Evolutionary conservation across 2,329 filamentous ascomycete genomes (phyloP).

Genomic region (Alternaria dauci): DNA sequence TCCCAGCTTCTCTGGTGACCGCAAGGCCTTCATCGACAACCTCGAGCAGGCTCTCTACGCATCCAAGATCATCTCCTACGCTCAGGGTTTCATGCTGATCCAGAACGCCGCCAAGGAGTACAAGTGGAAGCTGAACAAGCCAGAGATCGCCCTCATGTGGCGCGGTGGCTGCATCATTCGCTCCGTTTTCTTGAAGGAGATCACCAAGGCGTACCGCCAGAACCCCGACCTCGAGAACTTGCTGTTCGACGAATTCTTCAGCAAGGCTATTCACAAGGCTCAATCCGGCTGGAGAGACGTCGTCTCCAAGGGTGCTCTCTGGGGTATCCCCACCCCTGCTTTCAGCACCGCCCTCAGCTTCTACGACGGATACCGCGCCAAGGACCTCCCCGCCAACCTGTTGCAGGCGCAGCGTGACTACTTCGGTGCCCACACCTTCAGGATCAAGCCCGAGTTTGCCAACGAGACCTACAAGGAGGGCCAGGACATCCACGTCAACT

Average conservation of each 20-base stretch:
- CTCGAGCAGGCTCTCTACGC: constrained; percentile 99
- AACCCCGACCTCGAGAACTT: constrained; percentile 97
- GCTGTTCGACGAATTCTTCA: constrained; percentile 99
- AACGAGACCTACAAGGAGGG: constrained; percentile 80
- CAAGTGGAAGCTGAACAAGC: constrained; percentile 99
- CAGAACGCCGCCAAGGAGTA: constrained; percentile 97
- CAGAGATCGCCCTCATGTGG: constrained; percentile 99
- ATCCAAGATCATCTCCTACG: constrained; percentile 99
- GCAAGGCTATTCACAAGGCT: constrained; percentile 96
- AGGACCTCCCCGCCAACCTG: constrained; percentile 96
- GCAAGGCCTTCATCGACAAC: constrained; percentile 91
- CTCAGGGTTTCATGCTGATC: constrained; percentile 99
- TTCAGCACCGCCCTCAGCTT: constrained; percentile 98
- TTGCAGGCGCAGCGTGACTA: constrained; percentile 99
- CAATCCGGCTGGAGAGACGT: constrained; percentile 70
- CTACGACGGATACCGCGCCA: constrained; percentile 98
- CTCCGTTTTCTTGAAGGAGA: constrained; percentile 99
- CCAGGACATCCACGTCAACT: constrained; percentile 98
- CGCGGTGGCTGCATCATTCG: constrained; percentile 99
- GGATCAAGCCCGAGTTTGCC: constrained; percentile 62
- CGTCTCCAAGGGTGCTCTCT: constrained; percentile 87
- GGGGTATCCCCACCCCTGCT: constrained; percentile 94
- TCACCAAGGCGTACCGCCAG: constrained; percentile 90
- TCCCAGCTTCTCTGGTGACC: constrained; percentile 86
- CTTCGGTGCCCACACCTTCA: constrained; percentile 76